Conservation (phyloP, 1,284 basidiomycete genomes). For the Naganishia sp. region DNA sequence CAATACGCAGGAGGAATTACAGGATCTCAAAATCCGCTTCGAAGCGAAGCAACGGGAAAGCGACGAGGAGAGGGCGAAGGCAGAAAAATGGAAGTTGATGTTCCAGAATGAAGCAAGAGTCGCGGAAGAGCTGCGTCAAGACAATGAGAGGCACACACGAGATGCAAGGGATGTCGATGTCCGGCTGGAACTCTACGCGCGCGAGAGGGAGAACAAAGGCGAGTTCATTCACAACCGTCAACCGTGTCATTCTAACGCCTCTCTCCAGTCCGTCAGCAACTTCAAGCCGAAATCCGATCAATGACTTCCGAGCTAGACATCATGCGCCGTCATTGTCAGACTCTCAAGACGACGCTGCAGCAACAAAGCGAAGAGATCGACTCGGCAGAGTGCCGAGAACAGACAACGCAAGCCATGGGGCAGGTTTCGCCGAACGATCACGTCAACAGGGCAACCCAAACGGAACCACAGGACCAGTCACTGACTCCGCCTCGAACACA, state of each 20-base stretch:
- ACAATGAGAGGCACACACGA: not conserved
- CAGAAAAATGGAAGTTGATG: conserved; percentile 1
- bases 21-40: conserved; percentile 10
- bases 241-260: not conserved
- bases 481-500: too few relatives aligned
- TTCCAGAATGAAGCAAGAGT: not conserved
- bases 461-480: too few relatives aligned
- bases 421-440: too few relatives aligned
- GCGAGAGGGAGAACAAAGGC: conserved; percentile 23
- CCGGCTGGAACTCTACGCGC: conserved; percentile 14
- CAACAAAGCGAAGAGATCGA: not conserved
- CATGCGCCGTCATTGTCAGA: not conserved
- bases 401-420: too few relatives aligned
- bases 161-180: conserved; percentile 18
- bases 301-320: not conserved
- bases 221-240: not conserved
- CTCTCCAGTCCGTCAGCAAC: conserved; percentile 14
- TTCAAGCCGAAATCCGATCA: conserved; percentile 4
- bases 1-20: conserved; percentile 1
- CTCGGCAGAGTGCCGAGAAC: not conserved
- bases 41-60: conserved; percentile 13
- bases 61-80: conserved; percentile 5
- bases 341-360: not conserved
- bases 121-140: not conserved
- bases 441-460: too few relatives aligned